Evolutionary conservation across 495 filamentous ascomycete genomes (phyloP), one percentile per base, ranked within the genome.

Genomic region (Massariosphaeria phaeospora): DNA sequence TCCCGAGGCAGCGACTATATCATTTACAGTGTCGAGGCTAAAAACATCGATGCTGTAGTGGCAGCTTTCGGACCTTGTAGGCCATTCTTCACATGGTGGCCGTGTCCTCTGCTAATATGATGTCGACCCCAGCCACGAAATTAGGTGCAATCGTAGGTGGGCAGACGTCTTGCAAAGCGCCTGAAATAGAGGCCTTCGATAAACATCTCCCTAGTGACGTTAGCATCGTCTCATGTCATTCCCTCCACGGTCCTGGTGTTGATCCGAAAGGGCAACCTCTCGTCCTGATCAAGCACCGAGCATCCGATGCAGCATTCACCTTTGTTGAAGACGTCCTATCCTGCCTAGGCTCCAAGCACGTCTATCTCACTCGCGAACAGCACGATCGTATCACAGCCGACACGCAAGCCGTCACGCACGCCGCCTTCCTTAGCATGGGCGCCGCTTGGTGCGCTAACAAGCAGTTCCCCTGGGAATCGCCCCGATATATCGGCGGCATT

Each of bases 371-470:
- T 3, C 91, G 90, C 15, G 76, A 82, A 58, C 79, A 88, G 68
- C 93, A 98, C 64, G 93, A 98, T 71, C 86, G 88, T 40, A 97
- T 98, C 69, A 98, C 93, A 1, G 93, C 93, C 31, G 93, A 98
- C 68, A 98, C 93, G 1, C 93, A 98, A 67, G 94, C 93, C 21
- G 93, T 97, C 34, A 97, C 93, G 2, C 93, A 98, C 71, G 93
- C 90, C 8, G 93, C 94, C 13, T 98, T 98, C 68, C 76, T 98
- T 10, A 87, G 82, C 70, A 98, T 98, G 93, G 93, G 93, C 47
- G 89, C 89, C 33, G 93, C 93, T 29, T 98, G 93, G 93, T 83
- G 85, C 59, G 89, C 89, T 20, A 95, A 89, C 67, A 74, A 83
- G 26, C 89, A 96, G 63, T 97, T 96, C 63, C 93, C 93, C 1